Base-by-base conservation (phyloP, 768 basidiomycete genomes). In the Xerocomus potaroensis region DNA sequence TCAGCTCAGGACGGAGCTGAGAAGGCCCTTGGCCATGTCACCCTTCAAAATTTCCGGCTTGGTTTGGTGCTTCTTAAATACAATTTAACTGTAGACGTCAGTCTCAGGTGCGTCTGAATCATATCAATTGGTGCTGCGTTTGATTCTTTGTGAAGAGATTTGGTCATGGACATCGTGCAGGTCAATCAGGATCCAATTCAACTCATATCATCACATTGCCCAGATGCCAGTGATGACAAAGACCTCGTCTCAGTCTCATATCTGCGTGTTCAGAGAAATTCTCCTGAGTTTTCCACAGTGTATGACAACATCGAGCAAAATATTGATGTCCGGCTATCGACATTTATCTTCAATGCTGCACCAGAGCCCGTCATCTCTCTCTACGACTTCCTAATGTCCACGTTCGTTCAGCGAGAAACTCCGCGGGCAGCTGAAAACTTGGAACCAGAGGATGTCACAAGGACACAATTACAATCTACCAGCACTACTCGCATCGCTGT, bases 371-470 rank as follows among this genome's bases (percentile, higher is more conserved):
- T 97, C 34, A 71, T 99, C 30, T 77, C 86, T 2, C 67, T 97
- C 18, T 98, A 97, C 67, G 93, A 98, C 69, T 97, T 95, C 70
- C 80, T 99, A 66, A 94, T 99, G 86, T 86, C 88, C 3, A 97
- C 96, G 0, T 99, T 99, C 66, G 88, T 91, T 9, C 80, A 86
- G 8, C 60, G 38, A 31, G 44, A 54, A 11, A 45, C 49, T 31
- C 44, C 55, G 11, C 37, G 33, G 16, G 46, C 47, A 19, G 33
- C 43, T 6, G 49, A 52, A 34, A 39, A 31, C 41, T 38, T 26
- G 15, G 61, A 58, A 40, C 33, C 53, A 26, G 26, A 15, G 1
- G 50, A 27, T 29, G 32, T 41, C 10, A 31, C 35, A 1, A 41
- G 15, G n/a, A 31, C 7, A 35, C 45, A 29, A 40, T 46, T 50